These are phyloP conservation scores for Mesostigma viride DNA, from an alignment of 139 green algal genomes.

Conservation along the genomic window DNA sequence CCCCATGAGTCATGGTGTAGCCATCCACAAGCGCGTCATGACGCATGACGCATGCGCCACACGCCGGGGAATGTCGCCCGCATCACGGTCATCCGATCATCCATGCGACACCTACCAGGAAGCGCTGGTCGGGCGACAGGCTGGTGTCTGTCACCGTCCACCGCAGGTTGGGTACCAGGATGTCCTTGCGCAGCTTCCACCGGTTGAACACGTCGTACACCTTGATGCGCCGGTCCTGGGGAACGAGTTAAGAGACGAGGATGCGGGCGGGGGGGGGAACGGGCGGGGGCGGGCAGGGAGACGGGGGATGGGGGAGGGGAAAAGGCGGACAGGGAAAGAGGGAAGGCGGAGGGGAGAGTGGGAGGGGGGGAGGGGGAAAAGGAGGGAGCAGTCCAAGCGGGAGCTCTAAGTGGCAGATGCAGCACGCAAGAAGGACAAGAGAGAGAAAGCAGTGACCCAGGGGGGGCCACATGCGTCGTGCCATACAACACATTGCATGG, in stretches of 20 bases:
- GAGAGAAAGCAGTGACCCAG: too few species aligned
- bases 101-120: slow-evolving; percentile 26
- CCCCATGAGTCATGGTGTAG: too few species aligned
- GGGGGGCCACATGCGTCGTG: background rate
- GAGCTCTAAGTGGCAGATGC: too few species aligned
- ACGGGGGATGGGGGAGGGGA: background rate
- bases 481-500: background rate
- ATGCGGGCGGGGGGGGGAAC: too few species aligned
- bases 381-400: too few species aligned
- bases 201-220: slow-evolving; percentile 28
- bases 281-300: background rate
- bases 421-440: too few species aligned
- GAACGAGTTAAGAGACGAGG: too few species aligned
- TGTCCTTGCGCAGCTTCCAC: slow-evolving; percentile 29
- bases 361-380: too few species aligned
- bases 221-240: slow-evolving; percentile 24
- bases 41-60: too few species aligned
- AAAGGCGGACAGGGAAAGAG: background rate
- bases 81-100: too few species aligned
- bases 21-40: too few species aligned
- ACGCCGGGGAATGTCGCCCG: too few species aligned
- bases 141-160: slow-evolving; percentile 74
- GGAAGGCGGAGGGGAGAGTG: background rate
- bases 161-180: slow-evolving; percentile 19
- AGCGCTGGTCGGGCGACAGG: slow-evolving; percentile 49